Evolutionary conservation across 306 rosid species (phyloP).

Genomic region (Styphnolobium japonicum): DNA sequence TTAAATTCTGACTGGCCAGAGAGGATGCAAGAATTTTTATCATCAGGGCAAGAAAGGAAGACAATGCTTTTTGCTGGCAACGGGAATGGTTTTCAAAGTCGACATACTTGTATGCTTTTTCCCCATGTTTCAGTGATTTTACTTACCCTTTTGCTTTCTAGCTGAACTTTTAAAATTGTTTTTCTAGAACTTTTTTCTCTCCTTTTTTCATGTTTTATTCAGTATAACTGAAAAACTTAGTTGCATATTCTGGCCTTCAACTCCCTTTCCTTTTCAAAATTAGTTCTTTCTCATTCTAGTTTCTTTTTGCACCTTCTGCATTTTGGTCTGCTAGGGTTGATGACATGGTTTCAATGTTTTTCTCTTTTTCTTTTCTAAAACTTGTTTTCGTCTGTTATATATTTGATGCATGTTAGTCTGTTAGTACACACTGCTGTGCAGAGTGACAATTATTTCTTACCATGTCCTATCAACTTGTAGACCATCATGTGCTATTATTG

Average conservation of each 20-base stretch:
- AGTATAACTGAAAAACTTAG: not conserved
- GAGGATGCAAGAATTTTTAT: constrained; percentile 84
- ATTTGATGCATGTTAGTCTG: not conserved
- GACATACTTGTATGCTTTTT: constrained; percentile 57
- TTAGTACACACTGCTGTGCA: not conserved
- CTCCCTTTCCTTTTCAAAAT: not conserved
- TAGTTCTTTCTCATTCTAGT: not conserved
- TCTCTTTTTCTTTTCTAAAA: not conserved
- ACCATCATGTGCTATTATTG: not conserved
- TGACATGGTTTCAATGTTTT: not conserved
- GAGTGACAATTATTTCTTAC: not conserved
- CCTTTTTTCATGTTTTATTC: not conserved
- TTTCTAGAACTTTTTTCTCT: not conserved
- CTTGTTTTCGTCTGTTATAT: not conserved
- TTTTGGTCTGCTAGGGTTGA: constrained; percentile 4
- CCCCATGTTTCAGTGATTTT: constrained; percentile 5
- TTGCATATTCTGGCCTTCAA: not conserved
- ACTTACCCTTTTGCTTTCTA: constrained; percentile 5
- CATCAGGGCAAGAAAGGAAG: constrained; percentile 71
- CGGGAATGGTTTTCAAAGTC: constrained; percentile 51
- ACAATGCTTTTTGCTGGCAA: constrained; percentile 49
- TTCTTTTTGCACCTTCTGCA: not conserved
- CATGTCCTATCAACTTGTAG: constrained; percentile 1
- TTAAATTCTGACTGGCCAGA: constrained; percentile 95
- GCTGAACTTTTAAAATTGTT: not conserved